Evolutionary conservation across 495 filamentous ascomycete species (phyloP).

Genomic region (Letharia lupina): DNA sequence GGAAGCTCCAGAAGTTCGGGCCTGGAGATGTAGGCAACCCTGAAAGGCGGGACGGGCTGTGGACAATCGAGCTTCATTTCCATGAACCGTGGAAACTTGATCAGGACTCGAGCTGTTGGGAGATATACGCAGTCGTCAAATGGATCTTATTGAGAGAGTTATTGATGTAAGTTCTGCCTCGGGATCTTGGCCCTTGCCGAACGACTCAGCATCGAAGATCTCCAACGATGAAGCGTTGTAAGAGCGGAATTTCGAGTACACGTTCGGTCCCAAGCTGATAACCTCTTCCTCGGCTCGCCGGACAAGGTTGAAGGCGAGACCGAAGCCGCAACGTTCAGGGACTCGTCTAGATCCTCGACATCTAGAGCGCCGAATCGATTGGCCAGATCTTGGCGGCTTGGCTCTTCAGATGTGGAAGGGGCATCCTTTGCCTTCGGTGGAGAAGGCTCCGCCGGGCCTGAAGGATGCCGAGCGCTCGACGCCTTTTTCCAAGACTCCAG

Average conservation of each 20-base stretch:
- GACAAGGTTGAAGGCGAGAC: slow-evolving; percentile 18
- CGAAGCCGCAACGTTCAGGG: slow-evolving; percentile 3
- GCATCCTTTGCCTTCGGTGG: background rate
- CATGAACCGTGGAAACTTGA: slow-evolving; percentile 10
- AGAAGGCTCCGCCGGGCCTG: background rate
- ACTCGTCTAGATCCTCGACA: slow-evolving; percentile 10
- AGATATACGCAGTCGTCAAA: slow-evolving; percentile 20
- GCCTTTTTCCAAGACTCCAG: slow-evolving; percentile 8
- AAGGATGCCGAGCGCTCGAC: slow-evolving; percentile 7
- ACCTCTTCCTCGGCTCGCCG: slow-evolving; percentile 20
- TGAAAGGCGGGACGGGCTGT: slow-evolving; percentile 9
- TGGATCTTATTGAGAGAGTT: slow-evolving; percentile 12
- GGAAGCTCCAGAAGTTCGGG: slow-evolving; percentile 16
- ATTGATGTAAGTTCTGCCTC: background rate
- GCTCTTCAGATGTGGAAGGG: background rate
- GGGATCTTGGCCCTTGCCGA: slow-evolving; percentile 10
- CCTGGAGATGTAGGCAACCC: slow-evolving; percentile 7
- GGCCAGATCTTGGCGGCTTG: background rate
- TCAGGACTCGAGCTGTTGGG: slow-evolving; percentile 13
- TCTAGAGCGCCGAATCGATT: background rate
- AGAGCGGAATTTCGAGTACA: slow-evolving; percentile 5
- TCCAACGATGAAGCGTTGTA: slow-evolving; percentile 6
- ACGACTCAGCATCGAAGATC: slow-evolving; percentile 18
- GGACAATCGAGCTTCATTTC: background rate
- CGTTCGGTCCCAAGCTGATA: slow-evolving; percentile 2